A percentile compares a stretch with the other conserved stretches of the same genome.
Conservation (phyloP, 2,329 filamentous ascomycete genomes). For the Colletotrichum tanaceti region DNA sequence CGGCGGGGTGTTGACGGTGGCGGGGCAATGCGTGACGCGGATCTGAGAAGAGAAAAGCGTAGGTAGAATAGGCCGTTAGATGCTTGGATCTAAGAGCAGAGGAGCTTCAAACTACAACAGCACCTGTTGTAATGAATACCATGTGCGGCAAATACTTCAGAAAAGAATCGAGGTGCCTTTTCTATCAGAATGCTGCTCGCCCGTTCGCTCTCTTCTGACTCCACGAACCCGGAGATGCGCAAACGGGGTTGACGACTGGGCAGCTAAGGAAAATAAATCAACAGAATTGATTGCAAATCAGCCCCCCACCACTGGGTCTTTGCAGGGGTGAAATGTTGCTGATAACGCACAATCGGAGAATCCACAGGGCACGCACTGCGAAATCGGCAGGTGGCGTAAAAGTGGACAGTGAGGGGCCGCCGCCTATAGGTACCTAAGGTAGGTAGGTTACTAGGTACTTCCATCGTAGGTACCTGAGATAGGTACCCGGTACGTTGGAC, state of each 20-base stretch:
- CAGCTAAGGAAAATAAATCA: slow-evolving; percentile 13
- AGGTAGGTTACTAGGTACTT: no score
- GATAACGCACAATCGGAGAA: slow-evolving; percentile 8
- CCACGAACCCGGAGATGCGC: slow-evolving; percentile 39
- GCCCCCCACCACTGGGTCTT: slow-evolving; percentile 39
- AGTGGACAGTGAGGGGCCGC: slow-evolving; percentile 5
- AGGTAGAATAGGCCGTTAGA: background rate
- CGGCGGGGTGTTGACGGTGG: slow-evolving; percentile 9
- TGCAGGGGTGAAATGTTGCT: slow-evolving; percentile 15
- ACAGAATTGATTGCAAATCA: slow-evolving; percentile 41
- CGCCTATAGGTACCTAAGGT: no score
- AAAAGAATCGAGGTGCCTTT: background rate
- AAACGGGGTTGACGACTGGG: slow-evolving; percentile 11
- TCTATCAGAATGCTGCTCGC: background rate
- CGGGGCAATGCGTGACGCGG: slow-evolving; percentile 12
- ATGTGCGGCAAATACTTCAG: background rate
- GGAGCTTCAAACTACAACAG: background rate
- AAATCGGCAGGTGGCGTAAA: slow-evolving; percentile 39
- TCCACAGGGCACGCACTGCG: slow-evolving; percentile 24
- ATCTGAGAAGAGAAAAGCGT: background rate
- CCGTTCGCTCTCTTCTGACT: background rate
- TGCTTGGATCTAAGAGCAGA: background rate
- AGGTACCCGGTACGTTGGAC: no score
- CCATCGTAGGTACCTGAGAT: no score
- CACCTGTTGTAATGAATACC: background rate